A percentile compares a stretch with the other conserved stretches of the same genome.
phyloP scores from a whole-genome alignment of 2,329 filamentous ascomycete species.

The Pseudogymnoascus sp. region DNA sequence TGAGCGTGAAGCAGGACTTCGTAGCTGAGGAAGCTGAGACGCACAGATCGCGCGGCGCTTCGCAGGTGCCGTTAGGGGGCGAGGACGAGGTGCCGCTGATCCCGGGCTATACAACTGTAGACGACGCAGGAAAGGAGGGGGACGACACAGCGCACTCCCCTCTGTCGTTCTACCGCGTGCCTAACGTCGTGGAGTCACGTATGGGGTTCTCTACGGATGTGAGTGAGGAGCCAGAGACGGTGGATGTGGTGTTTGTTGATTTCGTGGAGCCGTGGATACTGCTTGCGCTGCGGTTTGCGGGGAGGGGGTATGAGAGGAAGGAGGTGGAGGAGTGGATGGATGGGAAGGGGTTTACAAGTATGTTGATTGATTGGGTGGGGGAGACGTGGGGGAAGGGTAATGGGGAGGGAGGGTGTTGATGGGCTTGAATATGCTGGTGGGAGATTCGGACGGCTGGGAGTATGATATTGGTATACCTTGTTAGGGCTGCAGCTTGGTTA shows the following conservation, averaged over 20 bases:
- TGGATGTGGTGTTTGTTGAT: constrained; percentile 86
- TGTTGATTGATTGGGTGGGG: constrained; percentile 49
- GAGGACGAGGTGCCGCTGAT: constrained; percentile 32
- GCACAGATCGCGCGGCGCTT: constrained; percentile 18
- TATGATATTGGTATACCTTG: too few relatives aligned
- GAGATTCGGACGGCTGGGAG: too few relatives aligned
- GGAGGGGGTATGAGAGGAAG: constrained; percentile 40
- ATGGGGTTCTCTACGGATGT: constrained; percentile 48
- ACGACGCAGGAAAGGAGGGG: constrained; percentile 74
- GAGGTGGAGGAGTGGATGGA: constrained; percentile 43
- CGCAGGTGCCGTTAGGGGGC: constrained; percentile 29
- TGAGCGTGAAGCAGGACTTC: constrained; percentile 17
- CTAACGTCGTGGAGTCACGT: constrained; percentile 71
- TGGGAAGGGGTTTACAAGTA: constrained; percentile 46
- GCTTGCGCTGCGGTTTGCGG: constrained; percentile 57
- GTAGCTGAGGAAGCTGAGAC: not conserved
- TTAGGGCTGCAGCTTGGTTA: too few relatives aligned
- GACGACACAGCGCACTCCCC: constrained; percentile 80
- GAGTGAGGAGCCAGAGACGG: constrained; percentile 52
- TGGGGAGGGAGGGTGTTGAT: not conserved
- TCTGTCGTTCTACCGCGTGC: constrained; percentile 67
- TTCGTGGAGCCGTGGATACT: constrained; percentile 82
- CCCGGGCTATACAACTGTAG: constrained; percentile 81
- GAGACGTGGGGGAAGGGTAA: constrained; percentile 42
- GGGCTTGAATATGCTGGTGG: not conserved